phyloP scores from a whole-genome alignment of 306 rosid genomes.

The Pterocarpus santalinus region DNA sequence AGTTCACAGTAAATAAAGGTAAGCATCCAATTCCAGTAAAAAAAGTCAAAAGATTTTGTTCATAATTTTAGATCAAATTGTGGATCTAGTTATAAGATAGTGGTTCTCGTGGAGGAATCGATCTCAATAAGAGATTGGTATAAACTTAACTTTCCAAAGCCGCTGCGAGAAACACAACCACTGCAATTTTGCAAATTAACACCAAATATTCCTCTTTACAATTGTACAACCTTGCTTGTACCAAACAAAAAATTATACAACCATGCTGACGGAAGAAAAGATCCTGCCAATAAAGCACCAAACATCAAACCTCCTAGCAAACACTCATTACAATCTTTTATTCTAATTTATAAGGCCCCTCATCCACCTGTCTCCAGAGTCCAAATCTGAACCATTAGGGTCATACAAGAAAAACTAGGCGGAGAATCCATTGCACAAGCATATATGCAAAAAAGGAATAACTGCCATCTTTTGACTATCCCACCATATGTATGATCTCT shows the following conservation, averaged over 20 bases:
- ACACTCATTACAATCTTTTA: constrained; percentile 22
- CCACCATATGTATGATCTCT: constrained; percentile 37
- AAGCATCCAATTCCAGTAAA: background rate
- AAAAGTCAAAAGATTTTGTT: background rate
- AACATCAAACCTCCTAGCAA: background rate
- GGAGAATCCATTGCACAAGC: constrained; percentile 40
- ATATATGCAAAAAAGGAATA: constrained; percentile 40
- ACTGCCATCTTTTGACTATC: constrained; percentile 64
- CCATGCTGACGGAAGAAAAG: background rate
- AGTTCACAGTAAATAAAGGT: background rate
- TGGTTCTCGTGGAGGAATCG: background rate
- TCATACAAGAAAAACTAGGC: constrained; percentile 40
- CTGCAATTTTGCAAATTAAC: background rate
- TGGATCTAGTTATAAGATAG: background rate
- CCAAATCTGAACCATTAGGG: constrained; percentile 32
- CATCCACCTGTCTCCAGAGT: constrained; percentile 30
- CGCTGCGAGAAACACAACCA: background rate
- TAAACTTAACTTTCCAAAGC: background rate
- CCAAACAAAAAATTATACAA: background rate
- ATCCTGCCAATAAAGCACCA: constrained; percentile 14
- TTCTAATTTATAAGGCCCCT: constrained; percentile 18
- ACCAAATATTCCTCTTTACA: background rate
- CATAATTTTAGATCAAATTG: background rate
- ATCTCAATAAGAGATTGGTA: background rate
- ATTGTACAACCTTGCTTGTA: background rate